Evolutionary conservation across 2,329 filamentous ascomycete genomes (phyloP).

Genomic region (Chalara sp.): DNA sequence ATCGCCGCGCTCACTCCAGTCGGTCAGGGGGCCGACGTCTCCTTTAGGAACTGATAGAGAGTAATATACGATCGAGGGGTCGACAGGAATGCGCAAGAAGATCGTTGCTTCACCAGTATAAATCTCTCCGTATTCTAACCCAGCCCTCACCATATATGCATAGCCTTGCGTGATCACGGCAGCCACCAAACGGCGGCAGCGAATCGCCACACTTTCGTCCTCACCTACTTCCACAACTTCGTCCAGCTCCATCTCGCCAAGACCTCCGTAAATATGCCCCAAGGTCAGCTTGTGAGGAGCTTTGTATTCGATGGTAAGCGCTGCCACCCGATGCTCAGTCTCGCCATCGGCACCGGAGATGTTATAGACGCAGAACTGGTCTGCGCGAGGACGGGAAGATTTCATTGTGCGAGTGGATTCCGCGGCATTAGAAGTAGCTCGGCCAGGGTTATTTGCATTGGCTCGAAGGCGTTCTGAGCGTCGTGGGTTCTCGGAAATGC

Average conservation of each 20-base stretch:
- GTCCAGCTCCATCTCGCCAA: constrained; percentile 1
- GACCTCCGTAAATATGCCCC: background rate
- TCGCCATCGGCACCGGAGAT: background rate
- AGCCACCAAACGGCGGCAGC: background rate
- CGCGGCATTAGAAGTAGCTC: background rate
- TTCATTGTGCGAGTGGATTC: background rate
- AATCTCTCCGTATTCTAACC: background rate
- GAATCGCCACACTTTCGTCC: background rate
- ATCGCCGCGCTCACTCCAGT: background rate
- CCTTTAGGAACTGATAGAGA: background rate
- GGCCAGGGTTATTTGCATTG: background rate
- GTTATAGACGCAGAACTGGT: constrained; percentile 4
- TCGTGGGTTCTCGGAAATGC: background rate
- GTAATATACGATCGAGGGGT: background rate
- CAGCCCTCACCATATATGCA: constrained; percentile 1
- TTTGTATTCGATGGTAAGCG: constrained; percentile 3
- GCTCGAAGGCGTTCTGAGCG: background rate
- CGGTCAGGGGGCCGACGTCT: background rate
- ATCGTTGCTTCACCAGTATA: constrained; percentile 1
- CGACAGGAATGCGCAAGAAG: background rate
- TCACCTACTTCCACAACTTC: background rate
- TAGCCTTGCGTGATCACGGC: constrained; percentile 2
- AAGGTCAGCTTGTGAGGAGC: constrained; percentile 3
- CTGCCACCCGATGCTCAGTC: background rate
- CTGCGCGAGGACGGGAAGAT: background rate